Base-by-base conservation (phyloP, 768 basidiomycete species). In the Exidia glandulosa region DNA sequence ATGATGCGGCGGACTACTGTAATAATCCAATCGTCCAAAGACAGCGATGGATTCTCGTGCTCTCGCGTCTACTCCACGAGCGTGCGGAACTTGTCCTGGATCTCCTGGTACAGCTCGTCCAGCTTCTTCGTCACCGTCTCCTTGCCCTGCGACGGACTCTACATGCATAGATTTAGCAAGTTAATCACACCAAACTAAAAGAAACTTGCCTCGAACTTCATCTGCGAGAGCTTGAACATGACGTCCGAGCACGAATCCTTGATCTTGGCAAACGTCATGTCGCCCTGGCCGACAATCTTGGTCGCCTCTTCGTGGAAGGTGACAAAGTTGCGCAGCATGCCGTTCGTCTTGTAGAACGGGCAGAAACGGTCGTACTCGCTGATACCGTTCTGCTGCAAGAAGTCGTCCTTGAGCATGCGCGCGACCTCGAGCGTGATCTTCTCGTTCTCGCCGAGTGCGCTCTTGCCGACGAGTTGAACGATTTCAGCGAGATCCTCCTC, bases 391-490 rank as follows among this genome's bases (percentile, higher is more conserved):
- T 99, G 95, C 72, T 97, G 95, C 69, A 96, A 73, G 75, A 93
- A 95, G 72, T 94, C 93, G 63, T 96, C 94, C 78, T 97, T 97
- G 64, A 97, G 82, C 88, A 99, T 91, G 50, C 90, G 82, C 19
- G 94, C 95, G 33, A 97, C 93, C 69, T 98, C 96, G 34, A 99
- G 81, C 7, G 94, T 98, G 68, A 97, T 94, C 81, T 99, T 99
- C 75, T 99, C 96, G 67, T 81, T 85, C 73, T 99, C 96, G 60
- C 95, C 94, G 29, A 99, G 79, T 31, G 96, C 96, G 66, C 88
- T 91, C 80, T 99, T 99, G 56, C 96, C 96, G 65, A 99, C 96
- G n/a, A 99, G 81, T 70, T 99, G 96, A 30, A 99, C 96, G 64
- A 99, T 98, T 74, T 99, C 96, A 1, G 96, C 93, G 45, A 99